These are phyloP conservation scores for Fusarium mexicanum DNA, from an alignment of 2,329 filamentous ascomycete species.

Conservation along the genomic window DNA sequence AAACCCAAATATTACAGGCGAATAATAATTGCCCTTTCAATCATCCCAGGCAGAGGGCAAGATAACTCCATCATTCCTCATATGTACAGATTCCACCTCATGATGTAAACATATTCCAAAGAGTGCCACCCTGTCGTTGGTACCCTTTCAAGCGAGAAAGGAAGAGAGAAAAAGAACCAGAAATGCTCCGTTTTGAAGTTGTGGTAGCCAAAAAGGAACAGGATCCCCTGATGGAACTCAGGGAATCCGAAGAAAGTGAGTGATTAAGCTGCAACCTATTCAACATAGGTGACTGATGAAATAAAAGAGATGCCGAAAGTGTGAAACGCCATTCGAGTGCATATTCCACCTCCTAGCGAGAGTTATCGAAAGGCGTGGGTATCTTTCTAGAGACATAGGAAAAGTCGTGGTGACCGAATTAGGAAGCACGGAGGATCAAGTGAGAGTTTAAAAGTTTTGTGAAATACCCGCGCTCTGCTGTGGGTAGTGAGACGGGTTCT, in stretches of 20 bases:
- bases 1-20: slow-evolving; percentile 18
- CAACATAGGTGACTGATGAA: background rate
- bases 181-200: slow-evolving; percentile 9
- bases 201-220: slow-evolving; percentile 4
- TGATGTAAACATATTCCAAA: slow-evolving; percentile 38
- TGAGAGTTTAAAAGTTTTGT: slow-evolving; percentile 83
- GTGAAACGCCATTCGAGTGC: slow-evolving; percentile 31
- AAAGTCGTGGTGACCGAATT: slow-evolving; percentile 23
- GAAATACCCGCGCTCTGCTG: slow-evolving; percentile 95
- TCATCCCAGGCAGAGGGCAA: slow-evolving; percentile 13
- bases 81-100: slow-evolving; percentile 44
- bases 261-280: slow-evolving; percentile 25
- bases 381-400: slow-evolving; percentile 39
- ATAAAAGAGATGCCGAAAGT: slow-evolving; percentile 30
- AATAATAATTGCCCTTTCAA: slow-evolving; percentile 7
- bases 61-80: slow-evolving; percentile 26
- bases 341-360: slow-evolving; percentile 43
- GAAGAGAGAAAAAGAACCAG: slow-evolving; percentile 5
- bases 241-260: slow-evolving; percentile 13
- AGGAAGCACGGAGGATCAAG: background rate
- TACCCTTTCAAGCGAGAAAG: slow-evolving; percentile 7
- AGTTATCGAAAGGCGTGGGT: slow-evolving; percentile 42
- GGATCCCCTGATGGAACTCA: background rate
- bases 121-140: slow-evolving; percentile 3
- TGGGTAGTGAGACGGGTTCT: slow-evolving; percentile 87